These are phyloP conservation scores for Trichoderma reesei DNA, from an alignment of 495 filamentous ascomycete species.

Conservation along the genomic window DNA sequence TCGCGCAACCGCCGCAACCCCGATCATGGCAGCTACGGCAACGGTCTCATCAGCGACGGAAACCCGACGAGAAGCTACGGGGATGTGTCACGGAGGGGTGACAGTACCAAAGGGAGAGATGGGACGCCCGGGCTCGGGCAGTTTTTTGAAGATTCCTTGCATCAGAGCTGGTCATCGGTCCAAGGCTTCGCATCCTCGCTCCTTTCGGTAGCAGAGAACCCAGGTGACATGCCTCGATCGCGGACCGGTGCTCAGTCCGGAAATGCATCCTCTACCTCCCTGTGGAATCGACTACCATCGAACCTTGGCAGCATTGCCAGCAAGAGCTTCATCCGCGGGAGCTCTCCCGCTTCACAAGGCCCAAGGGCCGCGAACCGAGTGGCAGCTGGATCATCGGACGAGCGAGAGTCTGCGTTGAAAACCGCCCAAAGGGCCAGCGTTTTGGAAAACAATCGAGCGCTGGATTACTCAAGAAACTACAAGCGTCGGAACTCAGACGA, in stretches of 20 bases:
- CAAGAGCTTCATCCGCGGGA: slow-evolving; percentile 14
- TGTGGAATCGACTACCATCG: background rate
- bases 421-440: slow-evolving; percentile 38
- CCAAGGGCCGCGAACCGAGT: slow-evolving; percentile 27
- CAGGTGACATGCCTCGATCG: background rate
- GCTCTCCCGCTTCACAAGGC: slow-evolving; percentile 17
- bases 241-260: slow-evolving; percentile 13
- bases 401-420: slow-evolving; percentile 38
- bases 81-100: background rate
- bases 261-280: background rate
- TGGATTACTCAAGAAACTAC: slow-evolving; percentile 38
- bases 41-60: background rate
- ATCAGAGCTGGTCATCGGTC: slow-evolving; percentile 37
- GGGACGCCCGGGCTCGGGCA: slow-evolving; percentile 22
- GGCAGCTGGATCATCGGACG: slow-evolving; percentile 36
- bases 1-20: slow-evolving; percentile 10
- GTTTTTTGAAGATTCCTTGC: slow-evolving; percentile 32
- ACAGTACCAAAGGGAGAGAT: background rate
- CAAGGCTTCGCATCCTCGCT: slow-evolving; percentile 35
- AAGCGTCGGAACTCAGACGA: slow-evolving; percentile 48
- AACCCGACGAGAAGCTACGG: background rate
- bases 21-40: background rate
- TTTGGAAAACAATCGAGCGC: slow-evolving; percentile 40
- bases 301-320: slow-evolving; percentile 17
- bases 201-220: slow-evolving; percentile 21